A percentile compares a stretch with the other conserved stretches of the same genome.
Conservation (phyloP, 2,329 filamentous ascomycete genomes). For the Myriangium duriaei region DNA sequence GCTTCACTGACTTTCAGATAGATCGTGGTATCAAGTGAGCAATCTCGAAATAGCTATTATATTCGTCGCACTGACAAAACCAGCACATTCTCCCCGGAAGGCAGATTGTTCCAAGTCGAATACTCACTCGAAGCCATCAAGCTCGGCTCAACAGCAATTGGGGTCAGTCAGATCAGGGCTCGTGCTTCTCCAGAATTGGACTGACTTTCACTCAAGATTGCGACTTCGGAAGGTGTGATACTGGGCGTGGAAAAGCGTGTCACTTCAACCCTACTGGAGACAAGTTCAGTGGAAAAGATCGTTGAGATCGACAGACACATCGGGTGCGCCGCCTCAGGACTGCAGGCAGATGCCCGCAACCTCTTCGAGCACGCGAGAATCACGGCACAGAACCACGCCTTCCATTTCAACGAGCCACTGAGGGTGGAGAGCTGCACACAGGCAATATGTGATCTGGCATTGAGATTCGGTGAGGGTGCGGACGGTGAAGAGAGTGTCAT, state of each 20-base stretch:
- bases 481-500: constrained; percentile 92
- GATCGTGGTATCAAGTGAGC: constrained; percentile 93
- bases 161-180: constrained; percentile 40
- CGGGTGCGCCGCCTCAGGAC: constrained; percentile 94
- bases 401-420: constrained; percentile 94
- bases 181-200: neutral
- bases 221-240: constrained; percentile 87
- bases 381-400: constrained; percentile 91
- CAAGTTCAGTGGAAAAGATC: constrained; percentile 97
- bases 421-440: constrained; percentile 97
- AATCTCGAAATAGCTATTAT: constrained; percentile 47
- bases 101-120: constrained; percentile 99
- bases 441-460: constrained; percentile 91
- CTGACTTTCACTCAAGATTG: constrained; percentile 42
- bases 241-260: constrained; percentile 98
- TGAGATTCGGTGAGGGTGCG: constrained; percentile 93
- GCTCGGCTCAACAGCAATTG: constrained; percentile 95
- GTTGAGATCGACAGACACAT: constrained; percentile 99
- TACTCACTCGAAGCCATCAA: constrained; percentile 99
- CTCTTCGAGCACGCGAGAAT: constrained; percentile 98
- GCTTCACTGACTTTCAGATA: constrained; percentile 29
- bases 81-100: constrained; percentile 98
- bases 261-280: constrained; percentile 92
- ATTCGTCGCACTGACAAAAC: constrained; percentile 18
- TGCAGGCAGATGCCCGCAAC: constrained; percentile 93